Evolutionary conservation across 805 yeast species (phyloP).

Genomic region (Yamadazyma olivae): DNA sequence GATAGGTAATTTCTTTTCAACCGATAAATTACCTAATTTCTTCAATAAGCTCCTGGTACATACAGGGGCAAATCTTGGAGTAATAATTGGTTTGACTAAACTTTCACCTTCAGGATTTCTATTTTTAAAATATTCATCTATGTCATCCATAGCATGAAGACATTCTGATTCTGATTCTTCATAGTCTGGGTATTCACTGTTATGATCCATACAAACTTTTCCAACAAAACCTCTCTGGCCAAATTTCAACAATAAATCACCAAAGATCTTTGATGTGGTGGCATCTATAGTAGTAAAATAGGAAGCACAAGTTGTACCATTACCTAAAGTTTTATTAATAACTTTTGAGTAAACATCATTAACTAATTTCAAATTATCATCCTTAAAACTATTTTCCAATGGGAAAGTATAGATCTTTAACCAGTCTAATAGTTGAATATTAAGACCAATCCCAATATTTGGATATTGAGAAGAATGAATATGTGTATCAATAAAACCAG

Average conservation of each 20-base stretch:
- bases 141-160: slow-evolving; percentile 48
- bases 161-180: slow-evolving; percentile 61
- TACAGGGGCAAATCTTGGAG: slow-evolving; percentile 93
- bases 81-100: slow-evolving; percentile 67
- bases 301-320: slow-evolving; percentile 91
- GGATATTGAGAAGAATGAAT: slow-evolving; percentile 46
- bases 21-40: slow-evolving; percentile 57
- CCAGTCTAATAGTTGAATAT: slow-evolving; percentile 87
- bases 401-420: slow-evolving; percentile 85
- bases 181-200: slow-evolving; percentile 61
- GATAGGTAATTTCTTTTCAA: slow-evolving; percentile 55
- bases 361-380: slow-evolving; percentile 50
- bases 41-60: slow-evolving; percentile 64
- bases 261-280: slow-evolving; percentile 71
- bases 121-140: slow-evolving; percentile 53
- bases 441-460: slow-evolving; percentile 65
- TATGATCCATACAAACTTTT: slow-evolving; percentile 88
- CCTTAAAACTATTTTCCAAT: slow-evolving; percentile 62
- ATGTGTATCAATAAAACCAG: slow-evolving; percentile 45
- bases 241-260: slow-evolving; percentile 57
- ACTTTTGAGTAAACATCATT: slow-evolving; percentile 60
- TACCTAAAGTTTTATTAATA: slow-evolving; percentile 61
- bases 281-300: slow-evolving; percentile 89
- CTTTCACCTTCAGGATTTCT: slow-evolving; percentile 52
- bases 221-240: slow-evolving; percentile 94